Evolutionary conservation across 108 stramenopile genomes (phyloP), one percentile per base, ranked within the genome.

Genomic region (Cylindrotheca fusiformis): DNA sequence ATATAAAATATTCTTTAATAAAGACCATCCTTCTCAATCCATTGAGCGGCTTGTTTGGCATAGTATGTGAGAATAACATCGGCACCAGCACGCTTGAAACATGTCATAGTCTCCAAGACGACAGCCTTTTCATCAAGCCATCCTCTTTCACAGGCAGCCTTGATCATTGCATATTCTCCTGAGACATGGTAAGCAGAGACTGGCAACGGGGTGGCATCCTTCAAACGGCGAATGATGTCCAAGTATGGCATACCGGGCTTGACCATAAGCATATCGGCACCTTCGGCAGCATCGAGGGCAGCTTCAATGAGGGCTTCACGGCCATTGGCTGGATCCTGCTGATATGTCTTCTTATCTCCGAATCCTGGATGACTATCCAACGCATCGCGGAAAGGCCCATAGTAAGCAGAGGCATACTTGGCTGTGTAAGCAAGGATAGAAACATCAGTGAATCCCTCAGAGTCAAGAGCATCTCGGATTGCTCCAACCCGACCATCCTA

Each of bases 131-230:
- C 96, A 46, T 98, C 82, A 31, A 98, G 77, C 96, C 97, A 97
- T 50, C 97, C 97, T 74, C 69, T 85, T 65, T 98, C 95, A 31
- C 86, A 95, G 5, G 97, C 99, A 32, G 97, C 97, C 87, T 98
- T 97, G 61, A 98, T 80, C 99, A 99, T 99, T 64, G 97, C 94
- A 76, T 99, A 99, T 73, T 99, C 99, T 51, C 99, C 99, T 36
- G 93, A 95, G 31, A 99, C 99, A 67, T 98, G 97, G 86, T 99
- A 99, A 18, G 97, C 97, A 22, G 97, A 93, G 73, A 99, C 93
- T 2, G 99, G 99, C 59, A 98, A 71, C 28, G 75, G 47, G 8
- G 95, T 77, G 68, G 70, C 69, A 54, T 96, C 91, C 73, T 88
- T 94, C 32, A 98, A 75, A 19, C 97, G 85, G n/a, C 89, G 77